Evolutionary conservation across 2,329 filamentous ascomycete species (phyloP).

Genomic region (Hypoxylon sp.): DNA sequence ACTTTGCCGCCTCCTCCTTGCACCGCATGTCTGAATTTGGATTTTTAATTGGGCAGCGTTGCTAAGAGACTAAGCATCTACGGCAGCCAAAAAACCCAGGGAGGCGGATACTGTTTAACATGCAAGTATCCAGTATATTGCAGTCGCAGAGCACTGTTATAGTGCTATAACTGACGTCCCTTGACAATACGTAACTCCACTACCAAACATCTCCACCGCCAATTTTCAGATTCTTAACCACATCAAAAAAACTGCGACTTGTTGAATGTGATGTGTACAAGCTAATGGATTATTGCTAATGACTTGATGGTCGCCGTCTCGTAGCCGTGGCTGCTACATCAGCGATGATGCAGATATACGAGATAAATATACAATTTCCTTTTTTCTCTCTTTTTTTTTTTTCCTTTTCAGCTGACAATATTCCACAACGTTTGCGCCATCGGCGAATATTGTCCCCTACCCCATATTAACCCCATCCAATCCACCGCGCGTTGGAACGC

Average conservation of each 20-base stretch:
- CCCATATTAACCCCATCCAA: neutral
- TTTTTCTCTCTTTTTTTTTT: too few species aligned
- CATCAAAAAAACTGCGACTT: too few species aligned
- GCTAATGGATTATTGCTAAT: too few species aligned
- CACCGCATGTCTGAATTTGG: slow-evolving; percentile 1
- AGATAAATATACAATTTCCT: neutral
- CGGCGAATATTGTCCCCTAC: neutral
- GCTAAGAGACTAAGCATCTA: too few species aligned
- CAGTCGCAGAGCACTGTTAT: too few species aligned
- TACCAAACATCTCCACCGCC: too few species aligned
- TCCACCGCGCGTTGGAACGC: slow-evolving; percentile 18
- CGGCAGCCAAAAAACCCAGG: neutral
- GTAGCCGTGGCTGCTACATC: neutral
- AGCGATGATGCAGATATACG: neutral
- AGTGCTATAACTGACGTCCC: too few species aligned
- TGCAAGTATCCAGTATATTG: too few species aligned
- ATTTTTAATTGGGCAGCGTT: slow-evolving; percentile 20
- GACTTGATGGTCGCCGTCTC: neutral
- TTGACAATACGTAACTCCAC: too few species aligned
- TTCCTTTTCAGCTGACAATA: neutral
- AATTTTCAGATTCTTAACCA: too few species aligned
- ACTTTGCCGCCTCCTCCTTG: slow-evolving; percentile 16
- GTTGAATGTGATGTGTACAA: too few species aligned
- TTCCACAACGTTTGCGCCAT: neutral
- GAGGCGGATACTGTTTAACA: neutral